Evolutionary conservation across 2,329 filamentous ascomycete genomes (phyloP).

Genomic region (Monosporascus sp.): DNA sequence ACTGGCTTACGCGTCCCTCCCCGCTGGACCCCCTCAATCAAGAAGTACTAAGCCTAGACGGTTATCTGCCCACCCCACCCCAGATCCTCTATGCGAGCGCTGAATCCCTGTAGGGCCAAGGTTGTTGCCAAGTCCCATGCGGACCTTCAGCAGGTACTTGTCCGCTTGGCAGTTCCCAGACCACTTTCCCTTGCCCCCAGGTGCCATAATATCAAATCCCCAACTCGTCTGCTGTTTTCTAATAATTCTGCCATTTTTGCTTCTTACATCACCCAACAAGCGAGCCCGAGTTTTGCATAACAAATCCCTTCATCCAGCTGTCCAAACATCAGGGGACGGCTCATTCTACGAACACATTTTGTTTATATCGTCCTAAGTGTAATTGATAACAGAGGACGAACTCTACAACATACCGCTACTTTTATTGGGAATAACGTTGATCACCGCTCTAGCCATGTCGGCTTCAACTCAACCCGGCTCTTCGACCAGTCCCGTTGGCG

Average conservation of each 20-base stretch:
- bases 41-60: conserved; percentile 13
- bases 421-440: background rate
- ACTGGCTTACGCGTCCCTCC: conserved; percentile 32
- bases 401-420: conserved; percentile 1
- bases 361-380: too few species aligned
- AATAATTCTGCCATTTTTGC: conserved; percentile 7
- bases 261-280: background rate
- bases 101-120: background rate
- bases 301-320: too few species aligned
- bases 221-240: conserved; percentile 9
- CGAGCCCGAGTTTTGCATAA: background rate
- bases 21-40: conserved; percentile 23
- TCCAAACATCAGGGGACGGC: too few species aligned
- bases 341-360: too few species aligned
- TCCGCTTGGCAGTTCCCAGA: conserved; percentile 1
- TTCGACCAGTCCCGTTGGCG: conserved; percentile 16
- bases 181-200: conserved; percentile 7
- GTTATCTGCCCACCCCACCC: background rate
- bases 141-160: conserved; percentile 8
- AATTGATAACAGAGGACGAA: background rate
- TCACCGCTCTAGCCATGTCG: conserved; percentile 4
- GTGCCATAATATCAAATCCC: conserved; percentile 15
- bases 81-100: background rate
- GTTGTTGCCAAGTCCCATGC: background rate
- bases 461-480: conserved; percentile 15